These are phyloP conservation scores for Punica granatum DNA, from an alignment of 345 rosid genomes.

Conservation along the genomic window DNA sequence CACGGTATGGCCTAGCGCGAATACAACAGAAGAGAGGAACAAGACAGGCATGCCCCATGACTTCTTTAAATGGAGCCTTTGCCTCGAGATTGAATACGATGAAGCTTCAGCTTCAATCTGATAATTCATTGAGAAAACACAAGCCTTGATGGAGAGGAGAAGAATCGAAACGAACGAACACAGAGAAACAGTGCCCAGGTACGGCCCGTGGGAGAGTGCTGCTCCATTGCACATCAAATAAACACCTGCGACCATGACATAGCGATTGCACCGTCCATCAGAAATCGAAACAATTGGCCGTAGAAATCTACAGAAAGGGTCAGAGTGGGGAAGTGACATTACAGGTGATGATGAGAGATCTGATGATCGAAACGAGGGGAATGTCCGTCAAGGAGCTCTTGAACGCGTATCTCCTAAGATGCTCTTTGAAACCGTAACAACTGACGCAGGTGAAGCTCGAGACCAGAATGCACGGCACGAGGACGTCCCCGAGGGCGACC, in stretches of 20 bases:
- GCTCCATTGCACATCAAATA: conserved; percentile 68
- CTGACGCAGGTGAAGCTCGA: conserved; percentile 73
- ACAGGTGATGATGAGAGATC: conserved; percentile 79
- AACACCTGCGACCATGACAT: conserved; percentile 47
- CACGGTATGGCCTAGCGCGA: conserved; percentile 90
- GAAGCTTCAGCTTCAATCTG: conserved; percentile 64
- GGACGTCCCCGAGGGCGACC: conserved; percentile 67
- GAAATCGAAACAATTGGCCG: not conserved
- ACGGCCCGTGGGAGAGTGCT: conserved; percentile 82
- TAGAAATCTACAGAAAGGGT: no score
- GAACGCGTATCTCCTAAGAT: conserved; percentile 55
- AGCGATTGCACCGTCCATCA: no score
- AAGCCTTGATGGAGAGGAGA: conserved; percentile 74
- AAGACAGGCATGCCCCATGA: conserved; percentile 99
- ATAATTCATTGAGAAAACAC: conserved; percentile 70
- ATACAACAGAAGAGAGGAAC: conserved; percentile 81
- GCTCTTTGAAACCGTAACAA: conserved; percentile 58
- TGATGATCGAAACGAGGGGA: conserved; percentile 71
- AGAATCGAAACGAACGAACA: conserved; percentile 62
- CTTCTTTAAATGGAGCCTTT: conserved; percentile 72
- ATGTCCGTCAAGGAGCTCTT: conserved; percentile 74
- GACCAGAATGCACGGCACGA: conserved; percentile 52
- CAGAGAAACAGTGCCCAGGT: conserved; percentile 75
- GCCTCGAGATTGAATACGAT: conserved; percentile 47
- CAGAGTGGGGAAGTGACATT: conserved; percentile 9